Base-by-base conservation (phyloP, 805 yeast species). In the Tetrapisispora namnaoensis region DNA sequence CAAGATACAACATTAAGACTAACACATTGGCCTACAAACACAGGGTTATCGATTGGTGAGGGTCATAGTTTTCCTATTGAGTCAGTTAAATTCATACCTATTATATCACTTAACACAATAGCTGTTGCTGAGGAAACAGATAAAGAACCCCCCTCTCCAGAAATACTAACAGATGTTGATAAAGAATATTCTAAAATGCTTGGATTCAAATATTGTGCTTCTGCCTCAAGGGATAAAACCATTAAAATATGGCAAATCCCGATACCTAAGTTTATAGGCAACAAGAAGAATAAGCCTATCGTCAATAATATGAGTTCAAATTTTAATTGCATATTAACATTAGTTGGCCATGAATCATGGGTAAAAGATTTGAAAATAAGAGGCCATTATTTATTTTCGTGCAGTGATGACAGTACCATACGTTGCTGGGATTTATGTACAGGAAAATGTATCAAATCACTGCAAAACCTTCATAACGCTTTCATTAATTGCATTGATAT, bases 31-130 rank as follows among this genome's bases (percentile, higher is more conserved):
- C 72, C 72, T 21, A 72, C 83, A 0, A 90, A 90, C 0, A 79
- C 80, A 1, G 87, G 87, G 1, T 63, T 82, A 8, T 78, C 85
- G 0, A 68, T 80, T 41, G 74, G 87, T 60, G 61, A 81, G 20
- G 95, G 95, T 0, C 96, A 90, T 66, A 74, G 75, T 16, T 95
- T 87, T 66, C 96, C 88, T 14, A 75, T 90, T 13, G 97, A 90
- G 60, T 75, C 78, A 37, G 82, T 78, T 10, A 74, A 74, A 39
- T 80, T 88, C 53, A 73, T 89, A 17, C 95, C 95, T 0, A 52
- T 64, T 0, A 68, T 82, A 14, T 11, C n/a, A 4, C 13, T 3
- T 7, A 14, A 32, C 5, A 32, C n/a, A 32, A 32, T 4, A 7
- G 35, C 13, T 13, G 13, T 6, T 6, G n/a, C n/a, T 17, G 20